phyloP scores from a whole-genome alignment of 2,329 filamentous ascomycete species.

The Nemania bipapillata region DNA sequence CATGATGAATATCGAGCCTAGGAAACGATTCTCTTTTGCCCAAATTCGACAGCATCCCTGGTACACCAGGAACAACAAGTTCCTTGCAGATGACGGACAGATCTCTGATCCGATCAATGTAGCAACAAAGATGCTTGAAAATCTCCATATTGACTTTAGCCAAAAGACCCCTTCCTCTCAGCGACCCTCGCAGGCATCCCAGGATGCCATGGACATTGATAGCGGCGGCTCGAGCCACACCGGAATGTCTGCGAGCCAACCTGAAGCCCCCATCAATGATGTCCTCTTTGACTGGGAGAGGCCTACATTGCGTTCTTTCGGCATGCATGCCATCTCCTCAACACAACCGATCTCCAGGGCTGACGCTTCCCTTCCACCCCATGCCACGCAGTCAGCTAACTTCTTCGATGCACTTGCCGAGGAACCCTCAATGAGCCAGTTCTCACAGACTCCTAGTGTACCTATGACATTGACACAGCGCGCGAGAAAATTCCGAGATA shows the following conservation, averaged over 20 bases:
- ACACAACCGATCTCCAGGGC: constrained; percentile 60
- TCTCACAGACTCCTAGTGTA: constrained; percentile 80
- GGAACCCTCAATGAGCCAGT: constrained; percentile 88
- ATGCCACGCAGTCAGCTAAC: constrained; percentile 49
- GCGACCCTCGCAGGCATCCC: constrained; percentile 51
- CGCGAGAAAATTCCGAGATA: constrained; percentile 87
- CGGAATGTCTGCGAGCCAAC: constrained; percentile 82
- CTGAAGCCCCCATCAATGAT: constrained; percentile 79
- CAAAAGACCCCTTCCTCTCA: constrained; percentile 66
- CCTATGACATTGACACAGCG: constrained; percentile 88
- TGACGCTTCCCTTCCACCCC: constrained; percentile 54
- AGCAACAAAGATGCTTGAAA: constrained; percentile 95
- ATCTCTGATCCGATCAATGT: constrained; percentile 82
- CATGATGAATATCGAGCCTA: constrained; percentile 86
- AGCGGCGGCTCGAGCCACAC: constrained; percentile 54
- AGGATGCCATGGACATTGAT: constrained; percentile 78
- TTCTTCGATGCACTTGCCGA: constrained; percentile 76
- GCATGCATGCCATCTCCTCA: constrained; percentile 57
- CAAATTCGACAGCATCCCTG: constrained; percentile 91
- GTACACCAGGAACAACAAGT: constrained; percentile 85
- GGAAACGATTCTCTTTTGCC: constrained; percentile 82
- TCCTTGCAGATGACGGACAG: constrained; percentile 77
- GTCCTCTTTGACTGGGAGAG: constrained; percentile 88
- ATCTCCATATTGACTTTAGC: constrained; percentile 86
- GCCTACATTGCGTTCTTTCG: constrained; percentile 68